Conservation (phyloP, 805 yeast species). For the Yamadazyma ubonensis region DNA sequence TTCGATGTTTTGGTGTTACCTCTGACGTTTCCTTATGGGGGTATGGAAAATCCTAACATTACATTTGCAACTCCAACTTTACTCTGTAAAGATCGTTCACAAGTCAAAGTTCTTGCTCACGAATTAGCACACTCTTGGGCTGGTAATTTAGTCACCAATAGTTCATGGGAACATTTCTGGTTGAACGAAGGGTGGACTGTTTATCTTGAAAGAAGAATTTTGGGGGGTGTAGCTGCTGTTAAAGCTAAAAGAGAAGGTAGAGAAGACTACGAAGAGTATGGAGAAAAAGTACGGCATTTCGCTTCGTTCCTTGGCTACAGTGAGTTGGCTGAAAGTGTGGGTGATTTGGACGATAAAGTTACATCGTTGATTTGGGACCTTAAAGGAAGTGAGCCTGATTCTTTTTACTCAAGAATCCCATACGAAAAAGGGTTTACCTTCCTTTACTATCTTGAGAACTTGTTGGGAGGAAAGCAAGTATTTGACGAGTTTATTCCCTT, state of each 20-base stretch:
- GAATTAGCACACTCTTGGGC: slow-evolving; percentile 40
- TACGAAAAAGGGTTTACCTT: slow-evolving; percentile 38
- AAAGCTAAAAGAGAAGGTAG: slow-evolving; percentile 22
- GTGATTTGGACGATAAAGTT: slow-evolving; percentile 20
- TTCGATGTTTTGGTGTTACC: slow-evolving; percentile 38
- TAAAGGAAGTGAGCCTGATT: slow-evolving; percentile 27
- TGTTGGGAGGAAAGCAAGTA: slow-evolving; percentile 22
- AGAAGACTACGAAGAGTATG: slow-evolving; percentile 21
- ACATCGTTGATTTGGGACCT: slow-evolving; percentile 26
- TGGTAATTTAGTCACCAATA: slow-evolving; percentile 37
- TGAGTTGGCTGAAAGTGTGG: slow-evolving; percentile 25
- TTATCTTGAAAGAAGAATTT: slow-evolving; percentile 32
- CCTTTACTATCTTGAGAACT: slow-evolving; percentile 26
- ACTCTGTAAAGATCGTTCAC: slow-evolving; percentile 33
- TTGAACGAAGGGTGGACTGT: slow-evolving; percentile 40
- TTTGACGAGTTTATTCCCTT: slow-evolving; percentile 30
- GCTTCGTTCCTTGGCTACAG: slow-evolving; percentile 33
- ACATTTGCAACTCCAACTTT: slow-evolving; percentile 36
- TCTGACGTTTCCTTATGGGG: slow-evolving; percentile 34
- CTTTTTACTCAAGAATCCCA: slow-evolving; percentile 32
- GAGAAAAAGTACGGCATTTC: slow-evolving; percentile 33
- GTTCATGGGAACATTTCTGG: slow-evolving; percentile 41
- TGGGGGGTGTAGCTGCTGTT: slow-evolving; percentile 29
- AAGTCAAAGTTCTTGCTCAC: slow-evolving; percentile 36
- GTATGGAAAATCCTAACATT: slow-evolving; percentile 39